Conservation (phyloP, 2,329 filamentous ascomycete genomes). For the Aspergillus fijiensis region DNA sequence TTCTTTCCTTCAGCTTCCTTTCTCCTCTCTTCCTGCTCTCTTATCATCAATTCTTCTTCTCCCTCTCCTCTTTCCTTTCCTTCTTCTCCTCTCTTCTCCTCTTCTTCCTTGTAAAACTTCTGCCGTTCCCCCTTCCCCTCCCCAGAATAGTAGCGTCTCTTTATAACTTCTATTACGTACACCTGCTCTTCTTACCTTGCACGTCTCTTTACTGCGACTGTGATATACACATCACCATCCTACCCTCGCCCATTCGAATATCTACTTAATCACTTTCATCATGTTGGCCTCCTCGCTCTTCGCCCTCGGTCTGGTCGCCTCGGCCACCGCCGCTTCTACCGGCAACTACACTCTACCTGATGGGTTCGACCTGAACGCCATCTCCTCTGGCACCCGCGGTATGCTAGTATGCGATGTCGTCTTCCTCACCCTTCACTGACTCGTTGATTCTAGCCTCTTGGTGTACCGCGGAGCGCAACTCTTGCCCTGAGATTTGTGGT, state of each 20-base stretch:
- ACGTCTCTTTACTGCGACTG: not conserved
- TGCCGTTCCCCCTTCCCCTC: not conserved
- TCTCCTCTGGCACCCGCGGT: conserved; percentile 8
- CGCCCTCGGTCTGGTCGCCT: conserved; percentile 8
- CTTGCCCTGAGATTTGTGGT: conserved; percentile 61
- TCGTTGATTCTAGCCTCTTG: conserved; percentile 45
- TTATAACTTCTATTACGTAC: not conserved
- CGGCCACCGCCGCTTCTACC: conserved; percentile 7
- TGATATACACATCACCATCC: conserved; percentile 1
- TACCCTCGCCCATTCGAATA: not conserved
- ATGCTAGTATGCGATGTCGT: not conserved
- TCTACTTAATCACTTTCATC: not conserved
- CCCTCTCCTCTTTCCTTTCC: not conserved
- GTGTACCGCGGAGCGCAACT: conserved; percentile 60
- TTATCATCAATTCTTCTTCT: not conserved
- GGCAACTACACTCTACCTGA: conserved; percentile 14
- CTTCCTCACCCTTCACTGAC: not conserved
- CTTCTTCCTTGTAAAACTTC: not conserved
- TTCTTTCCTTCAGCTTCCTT: not conserved
- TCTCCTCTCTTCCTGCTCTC: not conserved
- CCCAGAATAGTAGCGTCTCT: not conserved
- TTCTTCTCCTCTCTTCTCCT: not conserved
- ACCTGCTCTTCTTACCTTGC: conserved; percentile 1
- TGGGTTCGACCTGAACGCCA: conserved; percentile 10
- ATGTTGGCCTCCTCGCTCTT: conserved; percentile 10